Percentiles rank a stretch among this genome's conserved stretches.
Conservation (phyloP, 2,329 filamentous ascomycete species). For the Thielaviopsis cerberus region DNA sequence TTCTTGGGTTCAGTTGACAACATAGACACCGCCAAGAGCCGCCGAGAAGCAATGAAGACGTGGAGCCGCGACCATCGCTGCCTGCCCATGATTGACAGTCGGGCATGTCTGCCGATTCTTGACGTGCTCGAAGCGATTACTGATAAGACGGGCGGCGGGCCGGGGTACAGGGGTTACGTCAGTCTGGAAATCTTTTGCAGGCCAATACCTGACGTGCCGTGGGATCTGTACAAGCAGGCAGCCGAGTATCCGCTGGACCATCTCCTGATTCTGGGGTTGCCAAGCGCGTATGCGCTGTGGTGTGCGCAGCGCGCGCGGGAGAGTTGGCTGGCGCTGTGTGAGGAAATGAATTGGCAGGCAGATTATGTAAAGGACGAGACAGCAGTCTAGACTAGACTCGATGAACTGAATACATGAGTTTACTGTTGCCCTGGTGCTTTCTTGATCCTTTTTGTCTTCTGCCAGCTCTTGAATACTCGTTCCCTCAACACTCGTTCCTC, state of each 20-base stretch:
- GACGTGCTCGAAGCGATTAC: conserved; percentile 17
- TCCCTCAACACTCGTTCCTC: too few species aligned
- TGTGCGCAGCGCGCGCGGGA: conserved; percentile 11
- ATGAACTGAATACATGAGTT: background rate
- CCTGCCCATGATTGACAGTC: conserved; percentile 13
- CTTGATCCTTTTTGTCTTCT: too few species aligned
- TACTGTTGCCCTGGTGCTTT: background rate
- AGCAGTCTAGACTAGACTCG: background rate
- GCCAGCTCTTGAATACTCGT: too few species aligned
- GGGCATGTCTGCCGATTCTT: conserved; percentile 17
- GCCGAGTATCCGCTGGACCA: background rate
- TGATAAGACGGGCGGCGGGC: background rate
- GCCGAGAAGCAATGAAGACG: conserved; percentile 8
- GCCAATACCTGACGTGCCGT: background rate
- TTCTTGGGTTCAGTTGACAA: conserved; percentile 8
- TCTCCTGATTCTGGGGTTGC: conserved; percentile 3
- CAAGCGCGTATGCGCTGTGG: conserved; percentile 5
- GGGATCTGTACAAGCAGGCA: background rate
- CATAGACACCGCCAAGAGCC: background rate
- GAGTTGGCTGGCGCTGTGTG: conserved; percentile 13
- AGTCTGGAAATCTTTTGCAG: conserved; percentile 14
- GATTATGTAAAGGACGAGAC: background rate
- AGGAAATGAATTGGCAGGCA: conserved; percentile 11
- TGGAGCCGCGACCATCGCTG: conserved; percentile 13
- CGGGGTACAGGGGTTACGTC: conserved; percentile 13